Evolutionary conservation across 2,329 filamentous ascomycete genomes (phyloP).

Genomic region (Cordyceps javanica): DNA sequence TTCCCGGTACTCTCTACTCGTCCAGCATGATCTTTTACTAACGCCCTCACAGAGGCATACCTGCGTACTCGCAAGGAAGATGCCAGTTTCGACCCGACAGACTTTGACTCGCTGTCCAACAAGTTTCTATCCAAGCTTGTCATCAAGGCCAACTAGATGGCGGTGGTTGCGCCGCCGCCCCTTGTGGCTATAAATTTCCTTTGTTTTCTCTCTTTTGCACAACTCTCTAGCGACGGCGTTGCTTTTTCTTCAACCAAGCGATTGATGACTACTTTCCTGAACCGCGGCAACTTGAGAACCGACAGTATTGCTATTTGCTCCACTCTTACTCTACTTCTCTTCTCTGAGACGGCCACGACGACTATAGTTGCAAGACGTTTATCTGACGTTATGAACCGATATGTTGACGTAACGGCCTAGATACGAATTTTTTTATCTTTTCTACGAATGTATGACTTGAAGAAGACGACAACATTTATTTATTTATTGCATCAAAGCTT

Average conservation of each 20-base stretch:
- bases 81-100: constrained; percentile 78
- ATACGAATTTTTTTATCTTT: constrained; percentile 28
- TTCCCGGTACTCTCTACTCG: background rate
- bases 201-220: constrained; percentile 19
- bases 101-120: constrained; percentile 94
- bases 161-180: background rate
- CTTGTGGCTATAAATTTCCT: constrained; percentile 11
- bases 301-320: constrained; percentile 22
- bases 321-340: constrained; percentile 25
- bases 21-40: background rate
- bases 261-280: constrained; percentile 10
- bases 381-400: constrained; percentile 25
- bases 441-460: constrained; percentile 37
- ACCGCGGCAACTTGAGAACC: constrained; percentile 10
- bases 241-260: constrained; percentile 5
- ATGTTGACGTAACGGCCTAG: constrained; percentile 28
- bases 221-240: constrained; percentile 20
- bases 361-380: constrained; percentile 23
- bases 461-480: constrained; percentile 24
- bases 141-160: constrained; percentile 76
- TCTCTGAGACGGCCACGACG: constrained; percentile 28
- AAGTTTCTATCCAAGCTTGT: constrained; percentile 96
- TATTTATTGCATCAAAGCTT: constrained; percentile 15
- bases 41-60: constrained; percentile 63
- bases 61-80: constrained; percentile 66